Evolutionary conservation across 2,329 filamentous ascomycete species (phyloP), one percentile per base, ranked within the genome.

Genomic region (Passalora sequoiae): DNA sequence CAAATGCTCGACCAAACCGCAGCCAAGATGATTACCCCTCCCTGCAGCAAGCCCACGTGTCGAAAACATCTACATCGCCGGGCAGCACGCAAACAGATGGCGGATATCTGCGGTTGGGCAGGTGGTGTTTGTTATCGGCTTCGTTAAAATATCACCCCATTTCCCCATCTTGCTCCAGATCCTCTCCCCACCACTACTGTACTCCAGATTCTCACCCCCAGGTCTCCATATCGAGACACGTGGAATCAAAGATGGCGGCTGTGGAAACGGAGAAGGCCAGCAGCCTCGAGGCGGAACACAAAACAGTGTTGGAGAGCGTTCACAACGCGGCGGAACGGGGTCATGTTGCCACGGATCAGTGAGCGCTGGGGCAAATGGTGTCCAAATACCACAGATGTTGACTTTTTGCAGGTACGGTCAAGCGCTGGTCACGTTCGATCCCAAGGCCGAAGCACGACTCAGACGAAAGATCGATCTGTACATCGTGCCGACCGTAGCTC

Each of bases 381-480:
- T 12, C 20, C 16, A 7, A 7, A 7, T 20, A 33, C 30, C 3
- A 19, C 30, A 33, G 15, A 19, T n/a, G n/a, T 19, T 33, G 15
- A 33, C 30, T 10, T 8, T 19, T 3, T 25, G 3, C 37, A 73
- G 70, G 52, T 71, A 77, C 58, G 75, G 75, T 15, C 61, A 69
- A 20, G 58, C 75, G 0, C 64, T 77, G 3, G 60, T 78, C 9
- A 38, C 69, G n/a, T 77, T 81, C 51, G 79, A 83, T 51, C 65
- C 69, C 3, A 69, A 64, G 20, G 78, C 75, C 2, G 83, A 84
- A 58, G 61, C 70, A 6, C 73, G 69, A 39, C 68, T 86, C 17
- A 69, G 80, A 6, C 64, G 66, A 56, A 86, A 86, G 61, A 79
- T 86, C 36, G 83, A 86, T 54, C 53, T 83, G 4, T 75, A 70